phyloP scores from a whole-genome alignment of 257 asterid genomes.

The Solanum peruvianum region DNA sequence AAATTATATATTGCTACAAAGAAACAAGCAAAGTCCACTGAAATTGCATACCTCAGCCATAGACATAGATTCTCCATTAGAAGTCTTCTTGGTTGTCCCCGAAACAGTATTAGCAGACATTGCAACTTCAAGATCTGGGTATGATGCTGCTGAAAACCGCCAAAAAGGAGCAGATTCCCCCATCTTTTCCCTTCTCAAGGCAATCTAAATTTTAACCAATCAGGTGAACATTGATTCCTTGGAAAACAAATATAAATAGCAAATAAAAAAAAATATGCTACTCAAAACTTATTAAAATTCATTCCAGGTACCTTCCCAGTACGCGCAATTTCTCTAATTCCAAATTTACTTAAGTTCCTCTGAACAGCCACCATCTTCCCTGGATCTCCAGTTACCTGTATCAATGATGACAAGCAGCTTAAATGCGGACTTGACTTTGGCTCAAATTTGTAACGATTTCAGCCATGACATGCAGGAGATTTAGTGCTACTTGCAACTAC shows the following conservation, averaged over 20 bases:
- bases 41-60: slow-evolving; percentile 50
- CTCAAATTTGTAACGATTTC: neutral
- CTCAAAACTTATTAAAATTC: neutral
- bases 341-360: slow-evolving; percentile 84
- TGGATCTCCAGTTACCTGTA: slow-evolving; percentile 96
- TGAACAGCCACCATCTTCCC: slow-evolving; percentile 93
- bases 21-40: neutral
- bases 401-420: neutral
- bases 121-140: slow-evolving; percentile 85
- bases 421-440: neutral
- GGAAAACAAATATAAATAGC: neutral
- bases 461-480: neutral
- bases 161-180: slow-evolving; percentile 98
- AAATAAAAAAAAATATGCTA: neutral
- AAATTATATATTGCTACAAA: neutral
- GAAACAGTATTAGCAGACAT: slow-evolving; percentile 36
- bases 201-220: slow-evolving; percentile 46
- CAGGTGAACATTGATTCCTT: neutral
- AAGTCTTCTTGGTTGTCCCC: slow-evolving; percentile 19
- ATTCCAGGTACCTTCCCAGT: slow-evolving; percentile 66
- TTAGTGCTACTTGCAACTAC: neutral
- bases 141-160: slow-evolving; percentile 96
- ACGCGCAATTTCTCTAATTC: slow-evolving; percentile 88
- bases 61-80: slow-evolving; percentile 29
- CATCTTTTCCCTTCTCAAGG: slow-evolving; percentile 93